Evolutionary conservation across 805 yeast species (phyloP).

Genomic region (Myxozyma mucilagina): DNA sequence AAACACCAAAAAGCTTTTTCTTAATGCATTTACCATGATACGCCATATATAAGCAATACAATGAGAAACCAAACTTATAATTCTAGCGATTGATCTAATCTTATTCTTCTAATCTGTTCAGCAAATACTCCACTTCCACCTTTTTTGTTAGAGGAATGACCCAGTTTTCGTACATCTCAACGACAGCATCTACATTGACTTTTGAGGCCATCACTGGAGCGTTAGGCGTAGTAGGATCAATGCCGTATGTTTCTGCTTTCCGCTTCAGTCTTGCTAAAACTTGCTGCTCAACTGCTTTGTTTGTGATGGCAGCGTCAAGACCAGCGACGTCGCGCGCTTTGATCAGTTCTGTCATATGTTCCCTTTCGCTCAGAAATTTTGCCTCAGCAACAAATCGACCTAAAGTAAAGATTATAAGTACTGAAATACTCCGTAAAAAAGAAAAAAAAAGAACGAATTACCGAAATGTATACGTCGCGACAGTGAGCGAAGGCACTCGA

Average conservation of each 20-base stretch:
- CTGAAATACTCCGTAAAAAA: background rate
- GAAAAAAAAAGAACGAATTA: conserved; percentile 40
- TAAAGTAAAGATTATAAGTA: background rate
- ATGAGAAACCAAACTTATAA: background rate
- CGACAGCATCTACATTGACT: conserved; percentile 79
- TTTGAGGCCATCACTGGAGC: conserved; percentile 47
- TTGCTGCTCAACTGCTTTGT: conserved; percentile 79
- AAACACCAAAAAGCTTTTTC: no score
- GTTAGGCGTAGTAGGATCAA: conserved; percentile 52
- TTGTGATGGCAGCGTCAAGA: conserved; percentile 79
- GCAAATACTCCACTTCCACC: conserved; percentile 88
- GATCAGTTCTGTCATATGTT: conserved; percentile 64
- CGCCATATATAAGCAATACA: no score
- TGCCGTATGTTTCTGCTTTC: conserved; percentile 83
- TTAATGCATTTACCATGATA: no score
- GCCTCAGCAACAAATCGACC: conserved; percentile 87
- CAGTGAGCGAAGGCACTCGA: conserved; percentile 81
- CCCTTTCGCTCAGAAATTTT: conserved; percentile 71
- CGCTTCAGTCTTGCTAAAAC: conserved; percentile 74
- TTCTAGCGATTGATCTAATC: background rate
- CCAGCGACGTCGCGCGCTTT: conserved; percentile 64
- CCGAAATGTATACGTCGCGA: conserved; percentile 96
- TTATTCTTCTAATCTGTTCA: conserved; percentile 64
- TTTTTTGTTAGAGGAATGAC: conserved; percentile 93
- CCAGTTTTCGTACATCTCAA: conserved; percentile 78